Evolutionary conservation across 2,329 filamentous ascomycete species (phyloP), one percentile per base, ranked within the genome.

Genomic region (Emydomyces testavorans): DNA sequence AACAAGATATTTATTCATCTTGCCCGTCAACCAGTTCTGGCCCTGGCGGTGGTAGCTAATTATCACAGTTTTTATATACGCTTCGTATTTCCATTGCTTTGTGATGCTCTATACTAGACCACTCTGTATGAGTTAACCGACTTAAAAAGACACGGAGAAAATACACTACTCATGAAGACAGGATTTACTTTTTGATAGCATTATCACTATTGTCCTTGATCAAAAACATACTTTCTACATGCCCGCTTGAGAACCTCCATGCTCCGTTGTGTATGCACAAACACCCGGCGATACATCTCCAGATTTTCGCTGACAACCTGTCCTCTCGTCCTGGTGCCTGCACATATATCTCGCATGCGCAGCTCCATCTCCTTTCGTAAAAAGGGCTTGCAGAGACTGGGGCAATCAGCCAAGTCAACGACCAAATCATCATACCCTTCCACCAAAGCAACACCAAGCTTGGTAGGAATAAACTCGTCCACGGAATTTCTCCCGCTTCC

Each of bases 341-440:
- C 88, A 66, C 92, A 96, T 49, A 98, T 95, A 50, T 85, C 86
- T 63, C 89, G 92, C 90, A 98, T 95, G 63, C 88, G 86, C 52
- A 87, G 70, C 67, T 98, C 92, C 87, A 95, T 95, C 72, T 98
- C 88, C 66, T 96, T 96, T 49, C 92, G 82, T 51, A 98, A 71
- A 62, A 96, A 96, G 0, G 92, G 92, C 66, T 96, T 96, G 63
- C 88, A 86, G 43, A 98, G 76, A 60, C 88, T 95, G 36, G 65
- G 64, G 39, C 64, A 66, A 53, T 68, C 64, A 8, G 61, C 56
- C 21, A 84, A 88, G 58, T 94, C 89, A 53, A 93, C 83, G 49
- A 88, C 86, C 75, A 98, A 90, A 55, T 84, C 82, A 64, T 98
- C 89, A 60, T 96, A 98, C 1, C 92, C 92, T 64, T 94, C 79